Conservation (phyloP, 352 stramenopile genomes). For the Blastocystis sp. region DNA sequence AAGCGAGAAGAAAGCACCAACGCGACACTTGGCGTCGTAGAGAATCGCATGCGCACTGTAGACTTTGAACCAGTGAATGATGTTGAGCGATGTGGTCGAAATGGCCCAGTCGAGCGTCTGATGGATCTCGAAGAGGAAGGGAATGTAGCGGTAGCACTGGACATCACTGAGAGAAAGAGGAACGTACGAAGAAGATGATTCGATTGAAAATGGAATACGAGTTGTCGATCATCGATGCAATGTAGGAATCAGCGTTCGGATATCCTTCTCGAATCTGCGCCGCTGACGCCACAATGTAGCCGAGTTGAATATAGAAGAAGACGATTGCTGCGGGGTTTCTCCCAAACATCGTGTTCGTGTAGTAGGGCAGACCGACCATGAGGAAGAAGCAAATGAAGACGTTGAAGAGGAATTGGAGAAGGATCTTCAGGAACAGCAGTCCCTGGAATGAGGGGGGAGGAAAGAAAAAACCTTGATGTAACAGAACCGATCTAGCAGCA, state of each 20-base stretch:
- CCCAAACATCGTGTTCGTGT: conserved; percentile 2
- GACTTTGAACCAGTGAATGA: conserved; percentile 47
- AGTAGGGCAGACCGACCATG: neutral
- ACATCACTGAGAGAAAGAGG: neutral
- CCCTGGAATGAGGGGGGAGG: neutral
- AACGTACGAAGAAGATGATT: conserved; percentile 5
- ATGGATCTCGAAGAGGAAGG: conserved; percentile 55
- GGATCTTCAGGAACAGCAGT: neutral
- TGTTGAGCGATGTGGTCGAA: neutral
- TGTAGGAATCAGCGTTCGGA: conserved; percentile 6
- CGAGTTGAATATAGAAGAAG: neutral
- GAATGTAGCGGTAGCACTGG: conserved; percentile 51
- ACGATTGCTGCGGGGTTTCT: neutral
- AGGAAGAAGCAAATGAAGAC: neutral
- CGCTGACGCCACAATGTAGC: neutral
- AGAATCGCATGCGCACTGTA: conserved; percentile 2
- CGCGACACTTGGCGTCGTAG: conserved; percentile 27
- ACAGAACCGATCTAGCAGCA: conserved; percentile 24
- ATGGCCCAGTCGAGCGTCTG: conserved; percentile 53
- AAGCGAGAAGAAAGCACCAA: neutral
- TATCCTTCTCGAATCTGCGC: conserved; percentile 14
- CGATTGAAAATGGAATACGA: conserved; percentile 31
- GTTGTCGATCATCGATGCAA: neutral
- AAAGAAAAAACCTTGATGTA: conserved; percentile 8
- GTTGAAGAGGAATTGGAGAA: conserved; percentile 9